phyloP scores from a whole-genome alignment of 2,329 filamentous ascomycete genomes.

The Oidium heveae region DNA sequence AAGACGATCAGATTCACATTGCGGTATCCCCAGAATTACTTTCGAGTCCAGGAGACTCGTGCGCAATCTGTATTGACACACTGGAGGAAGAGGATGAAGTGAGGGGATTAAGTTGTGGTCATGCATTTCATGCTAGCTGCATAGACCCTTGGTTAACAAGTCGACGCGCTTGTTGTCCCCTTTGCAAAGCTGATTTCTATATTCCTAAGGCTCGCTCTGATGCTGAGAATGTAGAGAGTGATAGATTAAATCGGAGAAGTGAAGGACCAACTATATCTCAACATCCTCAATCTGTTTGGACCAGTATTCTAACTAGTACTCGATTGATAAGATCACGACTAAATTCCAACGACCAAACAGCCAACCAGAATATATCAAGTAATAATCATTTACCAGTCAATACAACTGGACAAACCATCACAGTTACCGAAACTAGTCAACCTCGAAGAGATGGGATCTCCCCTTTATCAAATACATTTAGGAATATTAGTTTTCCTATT shows the following conservation, averaged over 20 bases:
- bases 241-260: constrained; percentile 9
- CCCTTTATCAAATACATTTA: constrained; percentile 9
- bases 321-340: constrained; percentile 4
- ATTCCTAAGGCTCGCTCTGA: constrained; percentile 61
- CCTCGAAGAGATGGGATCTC: constrained; percentile 3
- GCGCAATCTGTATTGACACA: constrained; percentile 85
- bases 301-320: constrained; percentile 8
- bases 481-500: constrained; percentile 6
- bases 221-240: constrained; percentile 10
- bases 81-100: constrained; percentile 92
- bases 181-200: constrained; percentile 97
- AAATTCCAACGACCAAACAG: not conserved
- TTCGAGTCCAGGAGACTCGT: constrained; percentile 66
- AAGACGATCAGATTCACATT: constrained; percentile 53
- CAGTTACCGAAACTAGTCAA: constrained; percentile 1
- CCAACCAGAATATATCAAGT: not conserved
- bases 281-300: constrained; percentile 10
- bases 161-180: constrained; percentile 77
- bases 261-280: constrained; percentile 9
- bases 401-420: constrained; percentile 1
- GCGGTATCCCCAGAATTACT: constrained; percentile 62
- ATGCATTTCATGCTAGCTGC: constrained; percentile 90
- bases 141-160: constrained; percentile 93
- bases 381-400: not conserved
- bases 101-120: constrained; percentile 81